A percentile compares a stretch with the other conserved stretches of the same genome.
Conservation (phyloP, 176 grass and related monocot genomes). For the Juncus effusus region DNA sequence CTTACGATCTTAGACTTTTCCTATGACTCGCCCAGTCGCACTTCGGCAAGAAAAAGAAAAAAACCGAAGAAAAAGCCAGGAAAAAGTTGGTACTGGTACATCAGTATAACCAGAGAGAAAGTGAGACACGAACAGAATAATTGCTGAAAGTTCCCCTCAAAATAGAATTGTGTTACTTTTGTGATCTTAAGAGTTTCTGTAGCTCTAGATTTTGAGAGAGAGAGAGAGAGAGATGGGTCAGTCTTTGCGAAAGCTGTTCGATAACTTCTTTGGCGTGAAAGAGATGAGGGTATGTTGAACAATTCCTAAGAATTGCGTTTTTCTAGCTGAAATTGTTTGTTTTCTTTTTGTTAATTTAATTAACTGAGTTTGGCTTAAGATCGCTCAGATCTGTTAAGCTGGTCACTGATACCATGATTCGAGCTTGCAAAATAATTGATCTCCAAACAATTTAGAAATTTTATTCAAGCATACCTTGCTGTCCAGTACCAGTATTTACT, state of each 20-base stretch:
- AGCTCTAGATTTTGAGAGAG: not conserved
- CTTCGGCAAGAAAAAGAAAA: not conserved
- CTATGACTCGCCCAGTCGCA: too few species aligned
- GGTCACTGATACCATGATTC: not conserved
- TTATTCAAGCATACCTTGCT: not conserved
- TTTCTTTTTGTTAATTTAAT: not conserved
- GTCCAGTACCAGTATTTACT: too few species aligned
- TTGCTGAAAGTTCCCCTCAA: slow-evolving; percentile 8
- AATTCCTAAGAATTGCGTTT: not conserved
- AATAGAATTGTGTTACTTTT: slow-evolving; percentile 12
- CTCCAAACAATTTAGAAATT: not conserved
- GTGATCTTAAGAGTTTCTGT: not conserved
- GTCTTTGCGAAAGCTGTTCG: slow-evolving; percentile 87
- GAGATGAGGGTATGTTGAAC: slow-evolving; percentile 66
- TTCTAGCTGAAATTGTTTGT: not conserved
- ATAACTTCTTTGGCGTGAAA: slow-evolving; percentile 81
- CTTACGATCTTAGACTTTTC: too few species aligned
- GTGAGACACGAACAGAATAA: slow-evolving; percentile 10
- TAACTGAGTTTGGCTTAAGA: not conserved
- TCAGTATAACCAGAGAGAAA: not conserved
- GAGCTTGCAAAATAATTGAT: not conserved
- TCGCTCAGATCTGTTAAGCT: slow-evolving; percentile 1
- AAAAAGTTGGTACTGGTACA: not conserved
- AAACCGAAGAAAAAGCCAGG: slow-evolving; percentile 15
- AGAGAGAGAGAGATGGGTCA: slow-evolving; percentile 58